Evolutionary conservation across 1,284 basidiomycete species (phyloP), one percentile per base, ranked within the genome.

Genomic region (Irpex sp.): DNA sequence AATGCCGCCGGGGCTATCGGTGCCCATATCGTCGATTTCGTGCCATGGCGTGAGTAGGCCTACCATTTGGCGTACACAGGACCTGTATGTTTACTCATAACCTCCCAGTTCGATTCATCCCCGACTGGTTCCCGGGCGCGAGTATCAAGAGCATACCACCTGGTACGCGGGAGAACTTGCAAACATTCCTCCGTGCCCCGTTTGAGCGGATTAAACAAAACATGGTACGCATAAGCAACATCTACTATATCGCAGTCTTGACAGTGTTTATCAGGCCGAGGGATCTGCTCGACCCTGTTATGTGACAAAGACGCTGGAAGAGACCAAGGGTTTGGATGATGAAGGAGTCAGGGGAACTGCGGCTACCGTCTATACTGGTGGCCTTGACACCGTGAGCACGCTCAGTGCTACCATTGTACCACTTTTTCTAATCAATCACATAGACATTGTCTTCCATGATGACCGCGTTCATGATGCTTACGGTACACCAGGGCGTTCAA

Each of bases 401-500:
- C 2, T 51, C 1, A 0, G 6, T 26, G 21, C 17, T 51, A 17
- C 49, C 2, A 15, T 11, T 9, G 15, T 9, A 33, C 1, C 31
- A 51, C 49, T 26, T 4, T 8, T 4, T 5, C 19, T 21, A 15
- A 26, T 26, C 21, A 33, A 9, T 19, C 21, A 19, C 21, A 11
- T 11, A 51, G 49, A 51, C 49, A 5, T 17, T 51, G 49, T 69
- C 70, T n/a, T 63, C 66, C 0, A 21, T 71, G 7, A 57, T 46
- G 5, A 64, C 68, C 5, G 66, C 71, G 50, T 65, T 70, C 60
- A 61, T 75, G 7, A 74, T 74, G 1, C 72, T 77, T 74, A 64
- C 70, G 0, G 65, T 70, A 11, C 64, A 72, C 57, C 77, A 74
- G 1, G 70, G 75, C 5, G 65, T 74, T 5, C 72, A 74, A 61